Conservation (phyloP, 176 grass and related monocot genomes). For the Hordeum marinum region DNA sequence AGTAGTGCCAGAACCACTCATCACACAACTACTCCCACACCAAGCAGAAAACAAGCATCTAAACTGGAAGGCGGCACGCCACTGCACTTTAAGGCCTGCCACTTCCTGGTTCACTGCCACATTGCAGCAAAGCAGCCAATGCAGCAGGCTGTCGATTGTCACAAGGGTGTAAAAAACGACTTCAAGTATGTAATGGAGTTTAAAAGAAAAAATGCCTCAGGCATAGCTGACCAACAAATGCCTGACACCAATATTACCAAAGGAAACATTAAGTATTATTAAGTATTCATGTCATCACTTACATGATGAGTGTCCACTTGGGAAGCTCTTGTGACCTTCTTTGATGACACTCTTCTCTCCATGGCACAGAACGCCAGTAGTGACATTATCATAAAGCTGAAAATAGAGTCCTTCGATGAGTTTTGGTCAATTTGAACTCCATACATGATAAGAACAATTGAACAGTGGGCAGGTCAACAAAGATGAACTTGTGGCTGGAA, state of each 20-base stretch:
- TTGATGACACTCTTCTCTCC: constrained; percentile 76
- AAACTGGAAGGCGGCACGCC: not conserved
- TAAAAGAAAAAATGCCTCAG: not conserved
- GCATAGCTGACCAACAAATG: not conserved
- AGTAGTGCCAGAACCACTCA: not conserved
- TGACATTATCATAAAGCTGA: constrained; percentile 79
- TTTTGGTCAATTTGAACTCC: not conserved
- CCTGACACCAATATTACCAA: not conserved
- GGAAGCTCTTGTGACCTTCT: constrained; percentile 96
- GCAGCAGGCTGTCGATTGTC: not conserved
- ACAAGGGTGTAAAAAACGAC: not conserved
- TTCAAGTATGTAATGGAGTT: not conserved
- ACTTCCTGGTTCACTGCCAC: not conserved
- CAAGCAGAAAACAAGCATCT: not conserved
- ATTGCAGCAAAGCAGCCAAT: not conserved
- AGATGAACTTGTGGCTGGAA: constrained; percentile 4
- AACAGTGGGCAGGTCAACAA: constrained; percentile 3
- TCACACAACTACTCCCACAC: not conserved
- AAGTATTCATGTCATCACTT: constrained; percentile 11
- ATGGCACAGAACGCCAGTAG: constrained; percentile 74
- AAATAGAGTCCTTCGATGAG: constrained; percentile 4
- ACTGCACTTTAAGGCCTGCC: not conserved
- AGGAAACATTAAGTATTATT: constrained; percentile 3
- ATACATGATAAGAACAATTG: constrained; percentile 1
- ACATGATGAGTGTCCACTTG: constrained; percentile 93